Conservation (phyloP, 1,284 basidiomycete genomes). For the Puccinia hordei region DNA sequence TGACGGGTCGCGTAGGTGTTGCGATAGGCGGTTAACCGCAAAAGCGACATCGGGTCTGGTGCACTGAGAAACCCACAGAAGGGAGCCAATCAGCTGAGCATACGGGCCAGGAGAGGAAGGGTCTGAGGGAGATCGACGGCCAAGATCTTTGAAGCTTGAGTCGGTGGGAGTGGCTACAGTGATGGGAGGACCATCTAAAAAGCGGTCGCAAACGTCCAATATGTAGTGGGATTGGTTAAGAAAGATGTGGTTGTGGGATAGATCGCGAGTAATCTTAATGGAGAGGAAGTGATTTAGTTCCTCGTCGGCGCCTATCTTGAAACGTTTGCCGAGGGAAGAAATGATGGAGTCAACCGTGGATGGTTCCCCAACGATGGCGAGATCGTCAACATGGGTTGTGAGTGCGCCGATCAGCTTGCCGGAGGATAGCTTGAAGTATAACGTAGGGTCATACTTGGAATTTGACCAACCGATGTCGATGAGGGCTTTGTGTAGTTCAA, state of each 20-base stretch:
- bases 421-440: background rate
- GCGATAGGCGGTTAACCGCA: background rate
- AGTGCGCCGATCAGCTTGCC: background rate
- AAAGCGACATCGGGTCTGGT: background rate
- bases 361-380: background rate
- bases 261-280: background rate
- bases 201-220: background rate
- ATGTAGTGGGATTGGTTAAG: background rate
- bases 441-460: background rate
- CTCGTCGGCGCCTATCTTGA: too few species aligned
- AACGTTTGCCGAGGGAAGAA: too few species aligned
- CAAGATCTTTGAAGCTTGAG: slow-evolving; percentile 5
- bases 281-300: too few species aligned
- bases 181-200: background rate
- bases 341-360: too few species aligned
- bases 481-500: background rate
- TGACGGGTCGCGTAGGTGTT: background rate
- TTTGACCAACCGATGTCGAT: background rate
- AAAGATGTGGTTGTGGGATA: background rate
- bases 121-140: background rate
- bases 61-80: background rate
- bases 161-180: background rate
- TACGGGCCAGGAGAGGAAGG: background rate
- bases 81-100: background rate
- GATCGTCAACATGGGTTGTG: background rate